phyloP scores from a whole-genome alignment of 192 early-diverging fungal genomes.

The Mortierella alpina region DNA sequence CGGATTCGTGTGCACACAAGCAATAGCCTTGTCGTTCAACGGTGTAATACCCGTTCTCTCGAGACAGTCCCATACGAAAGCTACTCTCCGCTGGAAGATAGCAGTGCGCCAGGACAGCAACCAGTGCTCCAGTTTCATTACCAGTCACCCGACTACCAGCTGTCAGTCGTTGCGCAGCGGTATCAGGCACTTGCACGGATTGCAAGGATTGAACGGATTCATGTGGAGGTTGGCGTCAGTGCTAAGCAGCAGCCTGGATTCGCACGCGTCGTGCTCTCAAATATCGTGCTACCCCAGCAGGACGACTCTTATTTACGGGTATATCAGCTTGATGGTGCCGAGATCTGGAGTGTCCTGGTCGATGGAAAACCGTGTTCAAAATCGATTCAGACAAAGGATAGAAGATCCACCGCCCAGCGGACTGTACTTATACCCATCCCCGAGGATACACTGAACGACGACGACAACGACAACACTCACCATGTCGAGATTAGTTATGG shows the following conservation, averaged over 20 bases:
- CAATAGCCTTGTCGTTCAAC: slow-evolving; percentile 31
- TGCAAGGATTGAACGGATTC: slow-evolving; percentile 44
- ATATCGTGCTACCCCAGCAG: slow-evolving; percentile 33
- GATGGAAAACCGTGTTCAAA: slow-evolving; percentile 40
- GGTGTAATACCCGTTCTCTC: slow-evolving; percentile 3
- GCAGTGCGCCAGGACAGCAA: slow-evolving; percentile 3
- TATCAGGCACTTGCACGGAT: slow-evolving; percentile 42
- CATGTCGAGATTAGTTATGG: slow-evolving; percentile 49
- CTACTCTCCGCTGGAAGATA: slow-evolving; percentile 11
- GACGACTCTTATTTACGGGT: slow-evolving; percentile 39
- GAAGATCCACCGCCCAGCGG: slow-evolving; percentile 10
- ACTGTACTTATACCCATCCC: slow-evolving; percentile 43
- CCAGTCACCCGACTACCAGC: slow-evolving; percentile 22
- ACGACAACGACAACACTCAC: slow-evolving; percentile 19
- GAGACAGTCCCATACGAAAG: slow-evolving; percentile 8
- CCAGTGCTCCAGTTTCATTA: slow-evolving; percentile 22
- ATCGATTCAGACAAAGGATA: slow-evolving; percentile 28
- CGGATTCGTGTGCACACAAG: slow-evolving; percentile 28
- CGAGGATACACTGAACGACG: not conserved
- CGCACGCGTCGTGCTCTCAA: slow-evolving; percentile 21
- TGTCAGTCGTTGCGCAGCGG: slow-evolving; percentile 31
- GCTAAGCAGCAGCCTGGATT: slow-evolving; percentile 44
- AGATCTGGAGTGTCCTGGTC: slow-evolving; percentile 46
- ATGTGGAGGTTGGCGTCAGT: slow-evolving; percentile 32
- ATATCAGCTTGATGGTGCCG: slow-evolving; percentile 41